phyloP scores from a whole-genome alignment of 208 protist species.

The Herpetomonas muscarum region DNA sequence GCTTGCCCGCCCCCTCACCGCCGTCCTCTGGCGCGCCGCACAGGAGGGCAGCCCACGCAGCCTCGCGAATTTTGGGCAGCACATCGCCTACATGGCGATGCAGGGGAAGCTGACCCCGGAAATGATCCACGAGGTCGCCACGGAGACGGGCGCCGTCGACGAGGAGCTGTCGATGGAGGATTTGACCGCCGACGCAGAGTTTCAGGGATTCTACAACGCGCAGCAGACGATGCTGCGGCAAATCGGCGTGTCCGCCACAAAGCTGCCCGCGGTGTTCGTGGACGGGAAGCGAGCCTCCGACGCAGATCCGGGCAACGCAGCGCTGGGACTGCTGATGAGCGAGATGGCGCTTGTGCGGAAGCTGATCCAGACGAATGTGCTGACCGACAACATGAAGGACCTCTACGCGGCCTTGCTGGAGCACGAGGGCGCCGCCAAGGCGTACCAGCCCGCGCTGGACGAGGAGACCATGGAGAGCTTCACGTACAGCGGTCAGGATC shows the following conservation, averaged over 20 bases:
- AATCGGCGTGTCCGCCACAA: constrained; percentile 7
- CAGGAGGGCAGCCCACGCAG: no score
- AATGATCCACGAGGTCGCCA: constrained; percentile 5
- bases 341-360: constrained; percentile 23
- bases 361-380: constrained; percentile 20
- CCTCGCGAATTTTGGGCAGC: no score
- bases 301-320: no score
- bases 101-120: no score
- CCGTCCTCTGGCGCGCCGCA: not conserved
- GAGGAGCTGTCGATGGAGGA: constrained; percentile 12
- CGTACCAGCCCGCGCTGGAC: constrained; percentile 15
- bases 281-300: no score
- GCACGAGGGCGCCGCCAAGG: not conserved
- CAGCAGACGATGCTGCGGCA: constrained; percentile 30
- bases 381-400: constrained; percentile 31
- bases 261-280: no score
- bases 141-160: not conserved
- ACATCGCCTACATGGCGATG: no score
- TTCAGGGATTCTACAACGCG: constrained; percentile 27
- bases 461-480: not conserved
- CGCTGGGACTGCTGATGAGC: no score
- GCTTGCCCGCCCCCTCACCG: not conserved
- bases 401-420: constrained; percentile 51
- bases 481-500: not conserved
- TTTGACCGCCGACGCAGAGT: constrained; percentile 14